Percentiles rank a stretch among this genome's conserved stretches.
Evolutionary conservation across 306 rosid genomes (phyloP).

Genomic region (Inga oerstediana): DNA sequence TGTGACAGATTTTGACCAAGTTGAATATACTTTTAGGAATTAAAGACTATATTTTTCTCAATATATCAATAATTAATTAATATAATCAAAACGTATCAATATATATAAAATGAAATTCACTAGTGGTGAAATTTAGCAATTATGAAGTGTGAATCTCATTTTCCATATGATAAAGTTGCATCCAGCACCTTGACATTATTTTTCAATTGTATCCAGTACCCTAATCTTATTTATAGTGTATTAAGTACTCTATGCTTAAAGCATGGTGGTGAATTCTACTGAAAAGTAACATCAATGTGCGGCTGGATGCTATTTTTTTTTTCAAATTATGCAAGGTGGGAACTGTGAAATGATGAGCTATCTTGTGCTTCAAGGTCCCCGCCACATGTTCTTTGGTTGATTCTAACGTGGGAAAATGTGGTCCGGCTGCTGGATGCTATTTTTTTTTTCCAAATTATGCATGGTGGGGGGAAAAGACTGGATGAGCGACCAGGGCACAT

Average conservation of each 20-base stretch:
- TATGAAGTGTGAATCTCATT: neutral
- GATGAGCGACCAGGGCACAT: neutral
- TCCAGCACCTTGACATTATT: too few relatives aligned
- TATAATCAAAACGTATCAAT: neutral
- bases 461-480: neutral
- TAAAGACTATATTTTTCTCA: neutral
- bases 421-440: too few relatives aligned
- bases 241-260: too few relatives aligned
- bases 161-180: neutral
- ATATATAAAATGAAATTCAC: neutral
- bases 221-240: too few relatives aligned
- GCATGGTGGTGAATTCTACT: too few relatives aligned
- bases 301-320: too few relatives aligned
- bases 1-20: neutral
- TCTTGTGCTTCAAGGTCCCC: neutral
- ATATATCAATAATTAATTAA: neutral
- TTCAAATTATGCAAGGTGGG: neutral
- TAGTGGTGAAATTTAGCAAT: neutral
- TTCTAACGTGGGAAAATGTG: neutral
- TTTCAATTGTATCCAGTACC: too few relatives aligned
- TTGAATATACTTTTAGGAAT: neutral
- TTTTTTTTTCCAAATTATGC: neutral
- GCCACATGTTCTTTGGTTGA: neutral
- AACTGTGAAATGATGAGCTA: neutral
- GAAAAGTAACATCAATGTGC: too few relatives aligned